Evolutionary conservation across 2,329 filamentous ascomycete species (phyloP).

Genomic region (Trichoderma hamatum): DNA sequence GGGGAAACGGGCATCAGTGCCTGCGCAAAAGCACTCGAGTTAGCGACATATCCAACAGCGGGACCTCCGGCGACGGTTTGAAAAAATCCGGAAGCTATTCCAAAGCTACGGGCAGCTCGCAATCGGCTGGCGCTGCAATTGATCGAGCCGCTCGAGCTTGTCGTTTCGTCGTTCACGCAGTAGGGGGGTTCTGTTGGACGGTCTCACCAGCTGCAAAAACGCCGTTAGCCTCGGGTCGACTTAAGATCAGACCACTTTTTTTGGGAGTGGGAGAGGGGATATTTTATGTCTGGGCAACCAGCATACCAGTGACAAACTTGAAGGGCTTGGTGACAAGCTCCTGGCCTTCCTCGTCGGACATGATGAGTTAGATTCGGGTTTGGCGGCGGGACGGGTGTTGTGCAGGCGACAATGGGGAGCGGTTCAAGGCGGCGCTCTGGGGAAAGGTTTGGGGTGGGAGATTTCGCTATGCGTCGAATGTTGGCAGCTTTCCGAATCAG

Average conservation of each 20-base stretch:
- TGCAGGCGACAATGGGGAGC: constrained; percentile 21
- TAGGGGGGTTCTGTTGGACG: constrained; percentile 30
- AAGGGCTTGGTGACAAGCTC: constrained; percentile 95
- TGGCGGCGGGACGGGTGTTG: constrained; percentile 41
- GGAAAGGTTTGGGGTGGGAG: constrained; percentile 36
- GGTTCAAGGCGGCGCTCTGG: constrained; percentile 34
- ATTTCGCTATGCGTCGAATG: constrained; percentile 42
- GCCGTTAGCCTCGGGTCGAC: constrained; percentile 44
- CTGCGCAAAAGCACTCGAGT: constrained; percentile 49
- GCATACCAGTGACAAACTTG: constrained; percentile 98
- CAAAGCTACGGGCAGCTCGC: constrained; percentile 13
- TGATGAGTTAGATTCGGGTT: constrained; percentile 55
- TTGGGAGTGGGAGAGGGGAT: constrained; percentile 39
- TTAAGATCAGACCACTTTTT: constrained; percentile 42
- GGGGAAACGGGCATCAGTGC: constrained; percentile 98
- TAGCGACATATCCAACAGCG: constrained; percentile 21
- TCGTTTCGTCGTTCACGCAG: constrained; percentile 28
- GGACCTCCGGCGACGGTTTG: constrained; percentile 15
- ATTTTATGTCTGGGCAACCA: constrained; percentile 29
- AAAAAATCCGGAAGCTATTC: constrained; percentile 7
- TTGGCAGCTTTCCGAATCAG: constrained; percentile 45
- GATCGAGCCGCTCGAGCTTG: constrained; percentile 36
- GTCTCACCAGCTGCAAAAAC: constrained; percentile 49
- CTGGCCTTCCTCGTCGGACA: constrained; percentile 81
- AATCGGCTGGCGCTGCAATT: constrained; percentile 19